Conservation (phyloP, 106 monocot species). For the Dendrobium officinale region DNA sequence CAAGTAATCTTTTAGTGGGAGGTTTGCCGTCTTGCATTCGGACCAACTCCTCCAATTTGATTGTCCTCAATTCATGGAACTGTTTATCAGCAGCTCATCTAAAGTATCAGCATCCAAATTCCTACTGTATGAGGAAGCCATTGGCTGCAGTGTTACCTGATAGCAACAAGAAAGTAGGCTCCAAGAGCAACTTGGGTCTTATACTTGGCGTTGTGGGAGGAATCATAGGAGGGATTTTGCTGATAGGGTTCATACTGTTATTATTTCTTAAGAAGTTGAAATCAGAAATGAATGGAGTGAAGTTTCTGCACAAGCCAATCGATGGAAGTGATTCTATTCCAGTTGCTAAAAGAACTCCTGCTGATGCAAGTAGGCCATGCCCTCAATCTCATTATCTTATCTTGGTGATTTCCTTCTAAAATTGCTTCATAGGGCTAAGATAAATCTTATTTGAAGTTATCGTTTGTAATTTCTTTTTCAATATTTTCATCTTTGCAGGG, state of each 20-base stretch:
- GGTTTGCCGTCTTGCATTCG: conserved; percentile 47
- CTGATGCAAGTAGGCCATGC: conserved; percentile 52
- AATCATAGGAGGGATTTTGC: conserved; percentile 27
- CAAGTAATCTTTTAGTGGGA: conserved; percentile 59
- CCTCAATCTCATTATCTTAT: neutral
- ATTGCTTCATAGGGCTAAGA: neutral
- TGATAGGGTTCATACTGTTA: conserved; percentile 38
- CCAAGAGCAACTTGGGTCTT: conserved; percentile 38
- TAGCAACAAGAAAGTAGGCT: conserved; percentile 13
- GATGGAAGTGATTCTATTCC: conserved; percentile 16
- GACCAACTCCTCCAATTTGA: conserved; percentile 23
- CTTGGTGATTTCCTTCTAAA: neutral
- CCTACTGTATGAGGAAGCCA: conserved; percentile 56
- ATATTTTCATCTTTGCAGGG: conserved; percentile 27
- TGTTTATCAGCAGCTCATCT: conserved; percentile 36
- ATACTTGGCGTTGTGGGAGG: conserved; percentile 61
- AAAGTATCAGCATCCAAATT: conserved; percentile 39
- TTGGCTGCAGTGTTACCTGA: conserved; percentile 58
- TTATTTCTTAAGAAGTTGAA: conserved; percentile 34
- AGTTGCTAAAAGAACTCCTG: conserved; percentile 28
- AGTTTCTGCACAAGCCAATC: conserved; percentile 11
- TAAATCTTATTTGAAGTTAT: neutral
- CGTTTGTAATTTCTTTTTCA: neutral
- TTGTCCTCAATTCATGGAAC: conserved; percentile 55
- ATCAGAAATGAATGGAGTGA: conserved; percentile 2